A percentile compares a stretch with the other conserved stretches of the same genome.
These are phyloP conservation scores for Corymbia calophylla DNA, from an alignment of 441 rosid species.

Conservation along the genomic window DNA sequence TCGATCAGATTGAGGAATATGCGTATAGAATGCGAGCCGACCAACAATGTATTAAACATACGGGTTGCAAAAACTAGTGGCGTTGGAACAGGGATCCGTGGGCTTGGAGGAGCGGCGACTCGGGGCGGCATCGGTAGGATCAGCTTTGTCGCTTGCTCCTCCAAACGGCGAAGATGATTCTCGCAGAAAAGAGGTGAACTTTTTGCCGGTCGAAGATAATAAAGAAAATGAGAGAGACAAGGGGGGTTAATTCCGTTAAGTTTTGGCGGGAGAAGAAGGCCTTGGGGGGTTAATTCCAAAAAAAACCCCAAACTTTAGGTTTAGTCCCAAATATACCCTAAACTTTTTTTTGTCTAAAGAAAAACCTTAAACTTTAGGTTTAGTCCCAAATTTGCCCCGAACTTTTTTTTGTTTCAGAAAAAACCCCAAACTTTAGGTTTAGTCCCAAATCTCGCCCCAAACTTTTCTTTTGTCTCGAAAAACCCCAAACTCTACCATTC, in stretches of 20 bases:
- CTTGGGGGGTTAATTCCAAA: too few relatives aligned
- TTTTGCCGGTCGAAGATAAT: not conserved
- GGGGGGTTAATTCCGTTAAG: not conserved
- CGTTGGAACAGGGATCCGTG: not conserved
- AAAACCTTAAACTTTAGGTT: too few relatives aligned
- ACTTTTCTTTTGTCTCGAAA: too few relatives aligned
- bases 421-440: too few relatives aligned
- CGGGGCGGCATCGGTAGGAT: not conserved
- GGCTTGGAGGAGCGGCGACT: not conserved
- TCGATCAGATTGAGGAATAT: not conserved
- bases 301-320: too few relatives aligned
- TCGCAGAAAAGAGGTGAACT: not conserved
- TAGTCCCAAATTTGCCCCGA: too few relatives aligned
- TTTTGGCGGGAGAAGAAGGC: slow-evolving; percentile 13
- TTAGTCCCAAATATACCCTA: too few relatives aligned
- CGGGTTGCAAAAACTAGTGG: not conserved
- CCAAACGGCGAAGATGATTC: not conserved
- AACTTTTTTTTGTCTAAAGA: too few relatives aligned
- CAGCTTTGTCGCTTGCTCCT: not conserved
- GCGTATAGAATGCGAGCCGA: not conserved
- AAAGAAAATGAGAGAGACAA: not conserved
- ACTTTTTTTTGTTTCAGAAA: too few relatives aligned
- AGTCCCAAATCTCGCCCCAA: too few relatives aligned
- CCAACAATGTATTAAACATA: not conserved
- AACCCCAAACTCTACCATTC: too few relatives aligned